Conservation (phyloP, 768 basidiomycete genomes). For the Hygrophorus pudorinus region DNA sequence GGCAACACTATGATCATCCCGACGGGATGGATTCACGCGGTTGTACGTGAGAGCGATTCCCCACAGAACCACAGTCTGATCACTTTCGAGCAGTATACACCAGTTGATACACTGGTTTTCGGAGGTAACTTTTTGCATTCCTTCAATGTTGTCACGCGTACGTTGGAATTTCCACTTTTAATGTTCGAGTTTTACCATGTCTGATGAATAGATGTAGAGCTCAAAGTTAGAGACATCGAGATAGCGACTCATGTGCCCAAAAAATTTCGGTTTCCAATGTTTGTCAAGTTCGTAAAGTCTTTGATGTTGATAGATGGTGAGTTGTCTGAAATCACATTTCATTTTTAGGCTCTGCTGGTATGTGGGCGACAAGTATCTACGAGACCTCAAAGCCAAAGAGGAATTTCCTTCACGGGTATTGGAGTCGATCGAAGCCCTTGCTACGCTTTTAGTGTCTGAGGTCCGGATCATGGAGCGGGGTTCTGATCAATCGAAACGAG, state of each 20-base stretch:
- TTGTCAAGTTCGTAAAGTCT: constrained; percentile 49
- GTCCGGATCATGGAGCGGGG: constrained; percentile 62
- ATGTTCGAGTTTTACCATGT: neutral
- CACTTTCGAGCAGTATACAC: constrained; percentile 61
- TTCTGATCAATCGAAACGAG: constrained; percentile 60
- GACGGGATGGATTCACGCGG: constrained; percentile 96
- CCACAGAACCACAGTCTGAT: neutral
- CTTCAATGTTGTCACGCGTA: constrained; percentile 79
- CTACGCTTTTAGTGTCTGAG: constrained; percentile 75
- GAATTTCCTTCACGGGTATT: constrained; percentile 45
- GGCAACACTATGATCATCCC: constrained; percentile 94
- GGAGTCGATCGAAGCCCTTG: constrained; percentile 57
- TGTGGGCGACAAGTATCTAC: constrained; percentile 71
- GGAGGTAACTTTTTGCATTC: constrained; percentile 98
- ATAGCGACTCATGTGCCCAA: constrained; percentile 87
- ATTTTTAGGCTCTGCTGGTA: constrained; percentile 76
- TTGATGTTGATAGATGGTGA: neutral
- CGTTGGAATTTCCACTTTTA: constrained; percentile 19
- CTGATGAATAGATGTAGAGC: constrained; percentile 38
- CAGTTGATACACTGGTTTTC: constrained; percentile 86
- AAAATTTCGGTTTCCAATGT: constrained; percentile 81
- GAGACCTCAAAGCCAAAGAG: constrained; percentile 48
- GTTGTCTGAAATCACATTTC: constrained; percentile 9
- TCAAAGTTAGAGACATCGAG: constrained; percentile 86
- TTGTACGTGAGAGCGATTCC: constrained; percentile 42